Evolutionary conservation across 305 asterid species (phyloP).

Genomic region (Solanum hybrid): DNA sequence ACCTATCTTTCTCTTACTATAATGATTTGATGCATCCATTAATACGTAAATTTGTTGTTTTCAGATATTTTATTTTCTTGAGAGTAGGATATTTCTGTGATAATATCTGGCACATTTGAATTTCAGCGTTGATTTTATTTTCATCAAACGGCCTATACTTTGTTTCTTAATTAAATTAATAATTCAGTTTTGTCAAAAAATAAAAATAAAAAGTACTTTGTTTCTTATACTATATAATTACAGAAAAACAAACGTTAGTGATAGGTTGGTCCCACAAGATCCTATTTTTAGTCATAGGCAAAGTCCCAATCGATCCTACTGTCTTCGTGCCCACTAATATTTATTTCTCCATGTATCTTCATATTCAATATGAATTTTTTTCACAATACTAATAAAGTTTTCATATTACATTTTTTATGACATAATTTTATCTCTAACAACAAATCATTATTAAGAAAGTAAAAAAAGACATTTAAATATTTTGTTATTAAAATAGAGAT

Average conservation of each 20-base stretch:
- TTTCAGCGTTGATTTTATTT: not conserved
- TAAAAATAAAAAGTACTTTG: not conserved
- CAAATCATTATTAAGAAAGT: too few relatives aligned
- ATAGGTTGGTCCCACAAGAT: not conserved
- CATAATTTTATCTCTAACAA: too few relatives aligned
- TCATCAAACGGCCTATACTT: not conserved
- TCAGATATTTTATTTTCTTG: not conserved
- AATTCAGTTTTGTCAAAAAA: not conserved
- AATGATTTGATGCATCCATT: not conserved
- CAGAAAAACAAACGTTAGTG: not conserved
- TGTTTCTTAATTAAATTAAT: not conserved
- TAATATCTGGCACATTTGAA: not conserved
- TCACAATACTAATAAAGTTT: not conserved
- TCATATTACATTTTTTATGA: not conserved
- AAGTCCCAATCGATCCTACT: not conserved
- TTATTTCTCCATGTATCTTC: not conserved
- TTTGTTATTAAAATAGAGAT: too few relatives aligned
- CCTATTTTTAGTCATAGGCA: not conserved
- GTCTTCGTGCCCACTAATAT: not conserved
- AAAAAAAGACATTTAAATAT: too few relatives aligned
- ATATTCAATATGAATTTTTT: not conserved
- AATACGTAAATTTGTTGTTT: too few relatives aligned
- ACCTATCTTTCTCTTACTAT: not conserved
- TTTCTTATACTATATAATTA: not conserved
- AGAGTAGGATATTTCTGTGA: not conserved